Conservation (phyloP, 768 basidiomycete genomes). For the Xerocomellus intermedius region DNA sequence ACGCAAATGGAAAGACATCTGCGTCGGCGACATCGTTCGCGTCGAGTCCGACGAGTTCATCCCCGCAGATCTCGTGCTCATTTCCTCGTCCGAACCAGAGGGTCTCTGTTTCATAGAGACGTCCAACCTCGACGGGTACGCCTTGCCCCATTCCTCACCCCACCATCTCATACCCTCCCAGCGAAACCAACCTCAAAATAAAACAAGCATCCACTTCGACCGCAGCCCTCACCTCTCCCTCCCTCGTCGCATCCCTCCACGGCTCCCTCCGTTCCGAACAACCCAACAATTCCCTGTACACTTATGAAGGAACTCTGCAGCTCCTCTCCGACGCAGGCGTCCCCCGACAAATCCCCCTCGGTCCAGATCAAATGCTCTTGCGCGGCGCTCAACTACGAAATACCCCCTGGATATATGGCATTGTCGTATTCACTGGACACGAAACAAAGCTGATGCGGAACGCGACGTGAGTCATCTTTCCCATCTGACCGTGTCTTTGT, state of each 20-base stretch:
- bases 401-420: constrained; percentile 93
- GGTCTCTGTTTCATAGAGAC: constrained; percentile 98
- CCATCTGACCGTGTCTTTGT: background rate
- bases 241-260: constrained; percentile 65
- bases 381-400: constrained; percentile 95
- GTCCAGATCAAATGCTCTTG: constrained; percentile 91
- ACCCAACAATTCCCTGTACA: constrained; percentile 96
- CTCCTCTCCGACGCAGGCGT: constrained; percentile 53
- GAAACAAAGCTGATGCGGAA: constrained; percentile 99
- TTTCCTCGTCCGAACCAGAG: constrained; percentile 93
- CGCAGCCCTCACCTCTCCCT: constrained; percentile 70
- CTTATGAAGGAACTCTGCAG: constrained; percentile 83
- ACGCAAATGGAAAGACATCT: constrained; percentile 85
- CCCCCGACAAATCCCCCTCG: constrained; percentile 82
- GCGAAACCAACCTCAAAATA: constrained; percentile 98
- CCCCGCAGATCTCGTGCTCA: constrained; percentile 86
- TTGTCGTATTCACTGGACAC: constrained; percentile 94
- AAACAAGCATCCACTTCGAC: constrained; percentile 92
- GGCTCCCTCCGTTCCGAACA: constrained; percentile 93
- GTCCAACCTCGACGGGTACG: constrained; percentile 93
- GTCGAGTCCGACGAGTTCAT: constrained; percentile 92
- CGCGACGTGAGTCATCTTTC: constrained; percentile 72
- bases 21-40: constrained; percentile 90
- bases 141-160: background rate
- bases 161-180: constrained; percentile 26